phyloP scores from a whole-genome alignment of 2,329 filamentous ascomycete species.

The Phyllosticta citriasiana region DNA sequence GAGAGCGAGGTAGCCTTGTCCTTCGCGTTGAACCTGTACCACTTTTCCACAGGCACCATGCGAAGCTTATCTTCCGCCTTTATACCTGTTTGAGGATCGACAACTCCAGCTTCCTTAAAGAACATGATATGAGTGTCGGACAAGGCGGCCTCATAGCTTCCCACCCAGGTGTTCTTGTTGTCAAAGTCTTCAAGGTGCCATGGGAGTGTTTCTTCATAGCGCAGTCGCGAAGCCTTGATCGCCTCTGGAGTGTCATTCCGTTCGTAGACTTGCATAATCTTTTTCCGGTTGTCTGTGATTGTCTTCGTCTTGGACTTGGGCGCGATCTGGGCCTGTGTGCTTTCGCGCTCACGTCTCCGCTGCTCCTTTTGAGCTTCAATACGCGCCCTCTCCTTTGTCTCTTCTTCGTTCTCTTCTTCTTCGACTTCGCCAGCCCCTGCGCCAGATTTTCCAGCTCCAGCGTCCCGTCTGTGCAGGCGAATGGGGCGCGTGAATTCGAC shows the following conservation, averaged over 20 bases:
- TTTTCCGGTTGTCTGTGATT: conserved; percentile 63
- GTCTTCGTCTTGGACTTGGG: conserved; percentile 51
- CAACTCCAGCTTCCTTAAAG: conserved; percentile 51
- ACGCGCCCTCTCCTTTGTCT: conserved; percentile 53
- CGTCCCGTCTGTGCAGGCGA: conserved; percentile 75
- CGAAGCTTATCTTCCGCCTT: conserved; percentile 44
- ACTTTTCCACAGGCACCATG: conserved; percentile 89
- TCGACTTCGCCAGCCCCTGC: conserved; percentile 27
- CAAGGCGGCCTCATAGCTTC: conserved; percentile 78
- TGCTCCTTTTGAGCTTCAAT: conserved; percentile 57
- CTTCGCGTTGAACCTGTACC: conserved; percentile 79
- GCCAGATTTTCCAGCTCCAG: conserved; percentile 44
- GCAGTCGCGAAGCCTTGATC: conserved; percentile 51
- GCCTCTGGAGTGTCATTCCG: conserved; percentile 68
- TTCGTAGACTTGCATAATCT: conserved; percentile 75
- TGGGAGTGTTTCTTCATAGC: conserved; percentile 90
- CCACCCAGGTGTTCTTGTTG: conserved; percentile 88
- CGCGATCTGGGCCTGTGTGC: conserved; percentile 87
- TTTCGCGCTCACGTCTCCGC: conserved; percentile 73
- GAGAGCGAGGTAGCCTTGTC: conserved; percentile 55
- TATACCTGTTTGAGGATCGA: background rate
- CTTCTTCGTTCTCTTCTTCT: conserved; percentile 52
- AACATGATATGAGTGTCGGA: conserved; percentile 74
- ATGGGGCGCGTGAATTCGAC: conserved; percentile 80
- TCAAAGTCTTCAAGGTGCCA: conserved; percentile 98